phyloP scores from a whole-genome alignment of 768 basidiomycete species.

The Boletus reticuloceps region DNA sequence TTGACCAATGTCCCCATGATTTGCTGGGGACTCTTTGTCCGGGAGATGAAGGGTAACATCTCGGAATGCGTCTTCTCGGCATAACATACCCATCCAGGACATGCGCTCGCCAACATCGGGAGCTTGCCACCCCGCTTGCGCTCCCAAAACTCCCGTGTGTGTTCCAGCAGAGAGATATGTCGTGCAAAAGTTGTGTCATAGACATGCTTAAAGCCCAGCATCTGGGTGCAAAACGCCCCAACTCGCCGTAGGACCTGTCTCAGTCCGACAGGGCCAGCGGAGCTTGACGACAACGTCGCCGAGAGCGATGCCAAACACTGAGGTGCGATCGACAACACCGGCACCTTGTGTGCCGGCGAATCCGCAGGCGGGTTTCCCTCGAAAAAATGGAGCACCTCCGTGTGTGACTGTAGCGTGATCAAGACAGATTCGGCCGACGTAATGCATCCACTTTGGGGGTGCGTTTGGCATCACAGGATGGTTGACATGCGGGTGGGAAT shows the following conservation, averaged over 20 bases:
- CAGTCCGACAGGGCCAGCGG: conserved; percentile 45
- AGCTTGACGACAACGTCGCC: conserved; percentile 52
- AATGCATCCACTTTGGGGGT: conserved; percentile 81
- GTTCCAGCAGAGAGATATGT: conserved; percentile 80
- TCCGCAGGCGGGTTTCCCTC: conserved; percentile 46
- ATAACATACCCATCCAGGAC: conserved; percentile 99
- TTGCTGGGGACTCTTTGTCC: conserved; percentile 90
- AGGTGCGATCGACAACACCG: conserved; percentile 86
- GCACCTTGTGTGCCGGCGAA: conserved; percentile 46
- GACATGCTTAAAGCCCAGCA: conserved; percentile 75
- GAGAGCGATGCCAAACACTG: conserved; percentile 83
- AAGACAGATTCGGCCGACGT: conserved; percentile 97
- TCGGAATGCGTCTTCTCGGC: conserved; percentile 96
- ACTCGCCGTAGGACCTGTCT: conserved; percentile 67
- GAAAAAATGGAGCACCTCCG: conserved; percentile 84
- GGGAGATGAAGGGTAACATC: conserved; percentile 87
- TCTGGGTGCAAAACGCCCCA: conserved; percentile 61
- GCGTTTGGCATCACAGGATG: not conserved
- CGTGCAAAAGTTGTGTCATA: conserved; percentile 96
- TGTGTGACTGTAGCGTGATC: conserved; percentile 93
- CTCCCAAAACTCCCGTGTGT: conserved; percentile 77
- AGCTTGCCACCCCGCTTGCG: conserved; percentile 48
- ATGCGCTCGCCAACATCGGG: conserved; percentile 94
- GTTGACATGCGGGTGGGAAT: conserved; percentile 4
- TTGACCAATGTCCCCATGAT: conserved; percentile 94